These are phyloP conservation scores for Aureobasidium subglaciale DNA, from an alignment of 2,329 filamentous ascomycete species.

Conservation along the genomic window DNA sequence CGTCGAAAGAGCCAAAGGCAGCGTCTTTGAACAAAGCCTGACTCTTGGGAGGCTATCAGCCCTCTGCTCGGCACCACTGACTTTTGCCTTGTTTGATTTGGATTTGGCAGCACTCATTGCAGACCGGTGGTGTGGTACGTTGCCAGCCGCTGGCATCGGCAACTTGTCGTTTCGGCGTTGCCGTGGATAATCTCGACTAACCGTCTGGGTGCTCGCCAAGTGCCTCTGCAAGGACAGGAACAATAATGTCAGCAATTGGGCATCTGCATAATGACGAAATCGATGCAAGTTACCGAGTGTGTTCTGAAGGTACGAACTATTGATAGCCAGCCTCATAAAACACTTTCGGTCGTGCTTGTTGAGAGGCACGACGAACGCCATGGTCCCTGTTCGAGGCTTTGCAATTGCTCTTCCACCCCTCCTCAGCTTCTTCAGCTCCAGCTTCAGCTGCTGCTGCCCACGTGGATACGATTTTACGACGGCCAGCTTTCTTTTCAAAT, in stretches of 20 bases:
- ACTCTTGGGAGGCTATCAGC: background rate
- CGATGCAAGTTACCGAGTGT: slow-evolving; percentile 3
- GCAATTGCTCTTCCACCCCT: background rate
- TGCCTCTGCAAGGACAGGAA: slow-evolving; percentile 1
- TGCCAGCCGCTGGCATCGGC: background rate
- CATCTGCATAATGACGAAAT: slow-evolving; percentile 5
- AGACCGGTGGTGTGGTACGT: background rate
- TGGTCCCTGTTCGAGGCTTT: background rate
- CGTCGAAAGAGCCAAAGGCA: background rate
- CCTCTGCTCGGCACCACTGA: background rate
- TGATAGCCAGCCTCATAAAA: background rate
- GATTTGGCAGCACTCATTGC: background rate
- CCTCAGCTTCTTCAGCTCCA: slow-evolving; percentile 1
- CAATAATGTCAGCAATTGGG: background rate
- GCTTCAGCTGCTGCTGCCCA: background rate
- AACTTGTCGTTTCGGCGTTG: background rate
- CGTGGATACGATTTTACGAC: background rate
- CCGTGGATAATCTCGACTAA: background rate
- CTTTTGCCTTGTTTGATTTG: background rate
- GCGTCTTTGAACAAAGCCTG: background rate
- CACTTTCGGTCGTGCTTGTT: background rate
- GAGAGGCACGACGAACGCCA: background rate
- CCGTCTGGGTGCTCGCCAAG: background rate
- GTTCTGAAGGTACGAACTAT: slow-evolving; percentile 9
- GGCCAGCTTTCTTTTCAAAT: background rate